Evolutionary conservation across 1,284 basidiomycete genomes (phyloP).

Genomic region (Hemileia vastatrix): DNA sequence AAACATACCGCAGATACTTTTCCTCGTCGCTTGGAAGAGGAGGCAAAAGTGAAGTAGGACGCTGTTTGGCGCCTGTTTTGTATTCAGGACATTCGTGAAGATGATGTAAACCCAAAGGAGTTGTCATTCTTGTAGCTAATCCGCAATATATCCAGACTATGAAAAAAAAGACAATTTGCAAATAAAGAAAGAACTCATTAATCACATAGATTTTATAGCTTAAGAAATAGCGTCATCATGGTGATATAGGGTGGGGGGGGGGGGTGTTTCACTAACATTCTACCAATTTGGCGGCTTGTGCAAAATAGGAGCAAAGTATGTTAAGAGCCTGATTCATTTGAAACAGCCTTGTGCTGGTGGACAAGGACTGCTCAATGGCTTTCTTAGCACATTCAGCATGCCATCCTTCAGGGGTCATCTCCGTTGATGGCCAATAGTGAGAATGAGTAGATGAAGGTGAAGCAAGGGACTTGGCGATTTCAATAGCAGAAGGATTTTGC

Average conservation of each 20-base stretch:
- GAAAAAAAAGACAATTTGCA: not conserved
- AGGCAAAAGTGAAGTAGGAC: constrained; percentile 5
- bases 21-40: not conserved
- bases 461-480: constrained; percentile 3
- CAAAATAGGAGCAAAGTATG: constrained; percentile 3
- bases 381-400: constrained; percentile 12
- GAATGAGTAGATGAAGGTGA: not conserved
- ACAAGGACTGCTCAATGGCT: constrained; percentile 5
- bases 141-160: constrained; percentile 16
- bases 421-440: constrained; percentile 9
- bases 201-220: not conserved
- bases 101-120: constrained; percentile 11
- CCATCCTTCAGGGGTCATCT: not conserved
- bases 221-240: too few species aligned
- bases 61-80: constrained; percentile 1
- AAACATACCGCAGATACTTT: constrained; percentile 12
- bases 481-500: not conserved
- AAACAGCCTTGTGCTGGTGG: constrained; percentile 1
- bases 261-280: constrained; percentile 5
- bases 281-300: not conserved
- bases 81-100: constrained; percentile 5
- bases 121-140: constrained; percentile 5
- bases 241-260: too few species aligned
- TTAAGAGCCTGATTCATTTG: constrained; percentile 7
- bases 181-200: not conserved